Evolutionary conservation across 352 stramenopile species (phyloP).

Genomic region (Phytophthora agathidicida): DNA sequence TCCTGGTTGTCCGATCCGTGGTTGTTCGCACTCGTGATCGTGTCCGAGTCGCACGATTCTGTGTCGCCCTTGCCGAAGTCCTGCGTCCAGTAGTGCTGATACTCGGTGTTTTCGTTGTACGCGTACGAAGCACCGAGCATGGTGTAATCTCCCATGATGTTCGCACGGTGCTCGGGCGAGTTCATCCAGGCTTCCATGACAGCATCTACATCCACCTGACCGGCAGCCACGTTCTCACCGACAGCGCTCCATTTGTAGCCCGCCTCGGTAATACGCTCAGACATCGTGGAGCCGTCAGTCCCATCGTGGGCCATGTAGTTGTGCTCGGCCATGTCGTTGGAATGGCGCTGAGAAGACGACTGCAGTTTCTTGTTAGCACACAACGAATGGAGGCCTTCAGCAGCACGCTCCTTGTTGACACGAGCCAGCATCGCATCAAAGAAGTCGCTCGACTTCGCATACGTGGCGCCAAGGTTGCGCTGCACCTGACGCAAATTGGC

Average conservation of each 20-base stretch:
- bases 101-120: conserved; percentile 21
- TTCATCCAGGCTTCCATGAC: conserved; percentile 50
- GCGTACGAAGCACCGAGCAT: conserved; percentile 40
- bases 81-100: conserved; percentile 58
- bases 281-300: conserved; percentile 43
- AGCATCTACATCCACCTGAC: conserved; percentile 32
- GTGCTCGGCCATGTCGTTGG: conserved; percentile 44
- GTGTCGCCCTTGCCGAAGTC: conserved; percentile 39
- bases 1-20: conserved; percentile 11
- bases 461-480: conserved; percentile 27
- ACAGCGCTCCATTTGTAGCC: conserved; percentile 48
- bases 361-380: conserved; percentile 45
- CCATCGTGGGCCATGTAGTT: conserved; percentile 56
- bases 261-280: conserved; percentile 37
- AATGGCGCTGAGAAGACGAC: conserved; percentile 26
- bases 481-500: conserved; percentile 20
- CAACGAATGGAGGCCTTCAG: conserved; percentile 28
- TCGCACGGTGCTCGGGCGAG: conserved; percentile 33
- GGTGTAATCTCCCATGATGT: conserved; percentile 37
- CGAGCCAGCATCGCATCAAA: conserved; percentile 38
- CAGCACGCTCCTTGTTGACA: conserved; percentile 49
- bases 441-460: conserved; percentile 21
- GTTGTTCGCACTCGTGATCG: conserved; percentile 1
- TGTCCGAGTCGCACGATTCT: conserved; percentile 31
- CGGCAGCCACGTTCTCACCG: conserved; percentile 42